A percentile compares a stretch with the other conserved stretches of the same genome.
Evolutionary conservation across 352 stramenopile species (phyloP).

Genomic region (Albugo candida): DNA sequence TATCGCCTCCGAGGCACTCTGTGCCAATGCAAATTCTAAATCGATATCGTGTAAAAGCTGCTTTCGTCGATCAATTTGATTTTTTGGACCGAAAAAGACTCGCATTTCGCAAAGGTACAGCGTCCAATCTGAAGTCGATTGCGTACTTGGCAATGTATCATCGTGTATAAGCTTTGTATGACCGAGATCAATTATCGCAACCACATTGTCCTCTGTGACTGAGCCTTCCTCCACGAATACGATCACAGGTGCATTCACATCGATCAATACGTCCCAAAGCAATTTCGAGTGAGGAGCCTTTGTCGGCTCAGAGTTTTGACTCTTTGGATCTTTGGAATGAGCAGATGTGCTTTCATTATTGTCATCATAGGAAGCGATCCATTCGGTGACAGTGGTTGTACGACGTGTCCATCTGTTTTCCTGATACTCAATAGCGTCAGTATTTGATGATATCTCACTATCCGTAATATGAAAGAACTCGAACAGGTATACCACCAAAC

Average conservation of each 20-base stretch:
- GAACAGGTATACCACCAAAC: conserved; percentile 44
- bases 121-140: too few species aligned
- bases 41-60: not conserved
- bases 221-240: conserved; percentile 6
- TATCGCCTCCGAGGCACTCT: conserved; percentile 11
- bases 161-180: conserved; percentile 42
- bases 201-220: conserved; percentile 1
- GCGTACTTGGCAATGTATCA: too few species aligned
- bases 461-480: conserved; percentile 49
- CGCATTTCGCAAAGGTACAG: too few species aligned
- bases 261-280: conserved; percentile 40
- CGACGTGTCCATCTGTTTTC: conserved; percentile 64
- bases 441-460: conserved; percentile 17
- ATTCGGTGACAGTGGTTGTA: conserved; percentile 61
- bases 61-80: not conserved
- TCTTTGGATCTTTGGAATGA: too few species aligned
- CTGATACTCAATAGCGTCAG: too few species aligned
- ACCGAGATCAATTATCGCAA: conserved; percentile 54
- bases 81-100: too few species aligned
- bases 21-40: conserved; percentile 1
- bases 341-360: conserved; percentile 17
- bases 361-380: conserved; percentile 51
- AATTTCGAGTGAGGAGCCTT: conserved; percentile 1
- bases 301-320: conserved; percentile 8
- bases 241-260: conserved; percentile 58